A percentile compares a stretch with the other conserved stretches of the same genome.
Evolutionary conservation across 225 moss, liverwort and hornwort species (phyloP).

Genomic region (Rhytidiadelphus loreus): DNA sequence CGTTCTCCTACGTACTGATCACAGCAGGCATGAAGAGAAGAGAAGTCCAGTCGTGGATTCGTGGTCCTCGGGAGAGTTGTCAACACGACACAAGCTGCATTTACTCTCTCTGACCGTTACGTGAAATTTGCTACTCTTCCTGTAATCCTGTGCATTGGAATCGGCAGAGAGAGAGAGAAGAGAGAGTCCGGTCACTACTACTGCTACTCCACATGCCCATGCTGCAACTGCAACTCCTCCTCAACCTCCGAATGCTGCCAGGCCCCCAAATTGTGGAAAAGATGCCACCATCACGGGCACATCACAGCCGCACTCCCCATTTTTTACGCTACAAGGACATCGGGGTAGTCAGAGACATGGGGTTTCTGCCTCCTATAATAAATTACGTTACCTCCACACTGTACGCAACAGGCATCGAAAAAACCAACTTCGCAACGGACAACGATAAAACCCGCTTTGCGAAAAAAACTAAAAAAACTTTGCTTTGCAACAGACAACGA

Average conservation of each 20-base stretch:
- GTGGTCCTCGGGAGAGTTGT: neutral
- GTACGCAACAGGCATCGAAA: neutral
- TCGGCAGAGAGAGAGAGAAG: neutral
- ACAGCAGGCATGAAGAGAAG: neutral
- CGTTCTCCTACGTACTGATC: neutral
- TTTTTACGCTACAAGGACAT: neutral
- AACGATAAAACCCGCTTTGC: neutral
- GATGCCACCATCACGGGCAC: neutral
- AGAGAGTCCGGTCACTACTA: neutral
- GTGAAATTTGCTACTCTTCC: neutral
- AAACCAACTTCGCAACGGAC: neutral
- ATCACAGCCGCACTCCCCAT: neutral
- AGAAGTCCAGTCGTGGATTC: neutral
- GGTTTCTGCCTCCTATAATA: neutral
- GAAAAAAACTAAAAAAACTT: too few species aligned
- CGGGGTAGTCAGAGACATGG: neutral
- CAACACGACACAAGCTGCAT: neutral
- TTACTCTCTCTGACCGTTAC: neutral
- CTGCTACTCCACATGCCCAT: neutral
- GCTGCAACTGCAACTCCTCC: neutral
- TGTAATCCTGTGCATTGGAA: neutral
- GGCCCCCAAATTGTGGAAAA: neutral
- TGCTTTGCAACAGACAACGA: neutral
- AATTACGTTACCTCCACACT: neutral
- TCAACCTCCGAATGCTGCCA: neutral